Base-by-base conservation (phyloP, 2,329 filamentous ascomycete species). In the Aspergillus fumigatus region DNA sequence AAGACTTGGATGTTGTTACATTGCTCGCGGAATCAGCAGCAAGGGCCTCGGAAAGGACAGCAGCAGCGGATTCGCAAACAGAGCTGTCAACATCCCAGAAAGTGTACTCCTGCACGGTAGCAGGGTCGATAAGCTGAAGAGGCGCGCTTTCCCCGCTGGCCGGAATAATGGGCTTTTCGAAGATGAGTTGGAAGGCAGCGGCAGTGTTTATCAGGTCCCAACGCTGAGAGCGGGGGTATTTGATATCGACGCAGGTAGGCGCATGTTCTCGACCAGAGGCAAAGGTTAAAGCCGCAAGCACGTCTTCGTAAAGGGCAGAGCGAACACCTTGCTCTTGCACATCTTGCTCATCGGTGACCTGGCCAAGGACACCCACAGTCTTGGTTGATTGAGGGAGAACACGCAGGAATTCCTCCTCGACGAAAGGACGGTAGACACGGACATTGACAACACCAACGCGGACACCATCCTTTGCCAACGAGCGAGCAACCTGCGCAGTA, bases 11-110 rank as follows among this genome's bases (percentile, higher is more conserved):
- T 38, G 83, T 79, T 48, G 83, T 82, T 49, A 88, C 81, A 61
- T 87, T 88, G 70, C 80, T 80, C 0, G 82, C 74, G 9, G 83
- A 83, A 65, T 87, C 84, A 32, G 78, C 80, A 3, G 85, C 82
- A 38, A 88, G 73, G 8, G 86, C 78, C 68, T 85, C 80, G 43
- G 81, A 83, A 50, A 88, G 70, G 48, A 77, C 83, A 23, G 83
- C 76, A 10, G 91, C 87, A 1, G 90, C 86, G 57, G 80, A 79
- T 52, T 82, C 80, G 52, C 88, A 83, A 1, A 80, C 75, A 27
- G 92, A 92, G 72, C 86, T 83, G 69, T 96, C 93, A 43, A 89
- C 72, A 65, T 97, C 90, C 92, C 92, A 97, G 82, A 99, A 97
- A 11, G 87, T 88, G 78, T 94, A 97, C 75, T 97, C 89, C 73